A percentile compares a stretch with the other conserved stretches of the same genome.
Conservation (phyloP, 306 rosid species). For the Abrus pulchellus region DNA sequence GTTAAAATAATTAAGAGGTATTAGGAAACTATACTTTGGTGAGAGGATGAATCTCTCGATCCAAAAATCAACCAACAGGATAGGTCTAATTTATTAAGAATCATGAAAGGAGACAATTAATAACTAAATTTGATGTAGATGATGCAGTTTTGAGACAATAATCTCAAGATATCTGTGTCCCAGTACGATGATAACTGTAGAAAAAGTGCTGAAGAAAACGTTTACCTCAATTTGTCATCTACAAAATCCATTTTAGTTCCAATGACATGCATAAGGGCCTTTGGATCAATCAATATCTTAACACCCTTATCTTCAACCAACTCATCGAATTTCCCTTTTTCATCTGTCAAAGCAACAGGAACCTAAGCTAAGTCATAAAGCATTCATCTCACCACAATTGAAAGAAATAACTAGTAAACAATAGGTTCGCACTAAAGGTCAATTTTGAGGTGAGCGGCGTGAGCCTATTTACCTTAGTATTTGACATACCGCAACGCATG, state of each 20-base stretch:
- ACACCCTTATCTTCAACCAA: slow-evolving; percentile 92
- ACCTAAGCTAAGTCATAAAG: neutral
- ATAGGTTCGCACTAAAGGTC: neutral
- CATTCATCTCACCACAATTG: slow-evolving; percentile 16
- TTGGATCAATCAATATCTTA: slow-evolving; percentile 89
- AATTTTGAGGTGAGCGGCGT: neutral
- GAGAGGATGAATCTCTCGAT: slow-evolving; percentile 25
- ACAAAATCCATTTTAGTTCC: slow-evolving; percentile 98
- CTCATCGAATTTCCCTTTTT: slow-evolving; percentile 93
- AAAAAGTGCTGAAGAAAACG: slow-evolving; percentile 9
- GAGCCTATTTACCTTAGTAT: neutral
- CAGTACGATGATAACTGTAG: neutral
- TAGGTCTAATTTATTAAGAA: neutral
- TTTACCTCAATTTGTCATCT: slow-evolving; percentile 90
- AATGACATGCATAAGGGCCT: slow-evolving; percentile 97
- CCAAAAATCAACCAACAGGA: neutral
- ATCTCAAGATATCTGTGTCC: slow-evolving; percentile 22
- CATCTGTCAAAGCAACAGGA: slow-evolving; percentile 66
- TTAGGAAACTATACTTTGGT: no score
- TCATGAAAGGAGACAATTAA: neutral
- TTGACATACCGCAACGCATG: slow-evolving; percentile 11
- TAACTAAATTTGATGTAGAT: neutral
- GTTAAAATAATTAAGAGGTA: no score
- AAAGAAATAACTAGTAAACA: neutral
- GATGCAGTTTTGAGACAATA: neutral